Evolutionary conservation across 1,284 basidiomycete genomes (phyloP).

Genomic region (Melampsora occidentalis): DNA sequence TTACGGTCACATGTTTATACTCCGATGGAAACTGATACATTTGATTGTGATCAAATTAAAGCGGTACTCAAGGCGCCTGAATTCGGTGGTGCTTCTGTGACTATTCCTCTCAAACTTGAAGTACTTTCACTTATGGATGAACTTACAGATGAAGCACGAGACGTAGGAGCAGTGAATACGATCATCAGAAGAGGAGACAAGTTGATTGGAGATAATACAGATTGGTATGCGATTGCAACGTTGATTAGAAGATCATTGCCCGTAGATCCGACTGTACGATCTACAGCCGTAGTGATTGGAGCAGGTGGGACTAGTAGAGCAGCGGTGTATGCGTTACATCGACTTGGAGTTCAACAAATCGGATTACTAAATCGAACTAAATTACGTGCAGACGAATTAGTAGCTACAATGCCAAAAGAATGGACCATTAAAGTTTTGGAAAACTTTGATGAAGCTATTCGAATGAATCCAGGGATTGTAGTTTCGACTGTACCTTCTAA

Average conservation of each 20-base stretch:
- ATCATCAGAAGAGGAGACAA: constrained; percentile 63
- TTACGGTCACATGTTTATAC: constrained; percentile 66
- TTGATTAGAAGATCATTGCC: constrained; percentile 54
- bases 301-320: constrained; percentile 90
- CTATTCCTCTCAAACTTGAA: constrained; percentile 87
- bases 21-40: constrained; percentile 69
- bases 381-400: constrained; percentile 68
- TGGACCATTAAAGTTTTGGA: constrained; percentile 62
- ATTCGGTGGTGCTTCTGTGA: constrained; percentile 94
- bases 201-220: constrained; percentile 85
- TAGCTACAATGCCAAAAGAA: constrained; percentile 63
- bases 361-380: constrained; percentile 81
- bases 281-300: constrained; percentile 74
- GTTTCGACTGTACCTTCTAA: background rate
- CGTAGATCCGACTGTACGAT: constrained; percentile 50
- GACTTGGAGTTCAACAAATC: constrained; percentile 67
- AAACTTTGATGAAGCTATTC: constrained; percentile 46
- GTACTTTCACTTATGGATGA: constrained; percentile 74
- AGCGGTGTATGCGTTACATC: constrained; percentile 79
- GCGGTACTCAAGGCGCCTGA: constrained; percentile 65
- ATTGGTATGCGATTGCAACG: constrained; percentile 79
- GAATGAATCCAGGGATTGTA: constrained; percentile 58
- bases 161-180: constrained; percentile 90
- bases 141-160: constrained; percentile 72
- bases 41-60: constrained; percentile 59